Evolutionary conservation across 2,329 filamentous ascomycete species (phyloP).

Genomic region (Colletotrichum eleusines): DNA sequence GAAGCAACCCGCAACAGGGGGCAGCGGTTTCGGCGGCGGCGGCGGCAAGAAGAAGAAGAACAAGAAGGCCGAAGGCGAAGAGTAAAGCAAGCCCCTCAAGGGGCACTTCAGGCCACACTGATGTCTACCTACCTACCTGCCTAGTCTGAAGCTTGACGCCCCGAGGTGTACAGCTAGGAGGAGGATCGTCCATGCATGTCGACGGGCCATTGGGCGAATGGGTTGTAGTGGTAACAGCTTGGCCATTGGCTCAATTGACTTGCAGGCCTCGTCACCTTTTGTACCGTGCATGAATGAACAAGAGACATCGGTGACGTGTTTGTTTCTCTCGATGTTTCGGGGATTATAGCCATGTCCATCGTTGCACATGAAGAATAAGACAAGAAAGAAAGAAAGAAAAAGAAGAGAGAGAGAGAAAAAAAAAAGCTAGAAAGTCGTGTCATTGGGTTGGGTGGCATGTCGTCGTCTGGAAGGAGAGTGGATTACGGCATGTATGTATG

Average conservation of each 20-base stretch:
- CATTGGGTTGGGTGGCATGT: background rate
- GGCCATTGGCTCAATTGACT: conserved; percentile 23
- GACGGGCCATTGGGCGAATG: background rate
- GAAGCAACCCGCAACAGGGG: conserved; percentile 69
- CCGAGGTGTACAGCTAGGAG: conserved; percentile 28
- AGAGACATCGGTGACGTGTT: background rate
- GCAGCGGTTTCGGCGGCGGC: conserved; percentile 50
- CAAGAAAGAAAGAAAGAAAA: too few relatives aligned
- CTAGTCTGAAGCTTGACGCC: conserved; percentile 35
- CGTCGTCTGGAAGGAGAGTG: conserved; percentile 3
- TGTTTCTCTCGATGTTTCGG: background rate
- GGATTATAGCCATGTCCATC: background rate
- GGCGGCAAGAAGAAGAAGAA: conserved; percentile 74
- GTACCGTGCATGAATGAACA: background rate
- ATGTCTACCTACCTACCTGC: conserved; percentile 42
- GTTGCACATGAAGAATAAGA: background rate
- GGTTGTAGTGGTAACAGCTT: conserved; percentile 26
- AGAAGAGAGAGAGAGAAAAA: too few relatives aligned
- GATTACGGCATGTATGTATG: too few relatives aligned
- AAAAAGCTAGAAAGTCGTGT: too few relatives aligned
- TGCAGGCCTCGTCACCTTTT: conserved; percentile 1
- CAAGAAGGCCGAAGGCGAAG: conserved; percentile 64
- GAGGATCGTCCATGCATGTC: conserved; percentile 1
- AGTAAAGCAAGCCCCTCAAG: too few relatives aligned
- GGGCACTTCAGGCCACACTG: too few relatives aligned